These are phyloP conservation scores for Lathyrus sativus DNA, from an alignment of 306 rosid genomes.

Conservation along the genomic window DNA sequence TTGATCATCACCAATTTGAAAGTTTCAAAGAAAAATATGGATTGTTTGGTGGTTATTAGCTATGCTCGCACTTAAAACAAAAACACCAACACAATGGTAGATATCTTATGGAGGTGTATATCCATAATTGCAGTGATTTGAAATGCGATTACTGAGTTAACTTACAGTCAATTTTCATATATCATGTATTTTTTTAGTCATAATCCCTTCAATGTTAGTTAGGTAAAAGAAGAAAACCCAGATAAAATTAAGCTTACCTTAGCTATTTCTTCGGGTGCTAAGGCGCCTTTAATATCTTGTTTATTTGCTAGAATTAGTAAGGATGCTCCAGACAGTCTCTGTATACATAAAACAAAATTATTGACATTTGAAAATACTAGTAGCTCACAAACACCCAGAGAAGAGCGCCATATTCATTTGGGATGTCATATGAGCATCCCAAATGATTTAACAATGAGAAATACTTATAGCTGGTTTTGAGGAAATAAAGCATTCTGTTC, in stretches of 20 bases:
- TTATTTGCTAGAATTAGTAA: constrained; percentile 86
- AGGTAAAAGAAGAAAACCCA: not conserved
- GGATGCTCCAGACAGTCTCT: constrained; percentile 91
- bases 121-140: not conserved
- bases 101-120: not conserved
- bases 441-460: not conserved
- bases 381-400: not conserved
- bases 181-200: not conserved
- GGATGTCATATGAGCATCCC: not conserved
- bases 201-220: constrained; percentile 9
- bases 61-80: not conserved
- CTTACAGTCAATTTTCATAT: constrained; percentile 2
- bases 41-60: not conserved
- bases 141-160: not conserved
- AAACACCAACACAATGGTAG: not conserved
- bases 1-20: not conserved
- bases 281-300: constrained; percentile 89
- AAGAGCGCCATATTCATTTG: not conserved
- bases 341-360: constrained; percentile 24
- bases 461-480: constrained; percentile 6
- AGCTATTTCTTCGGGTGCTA: constrained; percentile 77
- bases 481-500: not conserved
- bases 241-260: constrained; percentile 48
- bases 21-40: not conserved
- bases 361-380: not conserved